Evolutionary conservation across 2,329 filamentous ascomycete species (phyloP).

Genomic region (Arthrocladium fulminans): DNA sequence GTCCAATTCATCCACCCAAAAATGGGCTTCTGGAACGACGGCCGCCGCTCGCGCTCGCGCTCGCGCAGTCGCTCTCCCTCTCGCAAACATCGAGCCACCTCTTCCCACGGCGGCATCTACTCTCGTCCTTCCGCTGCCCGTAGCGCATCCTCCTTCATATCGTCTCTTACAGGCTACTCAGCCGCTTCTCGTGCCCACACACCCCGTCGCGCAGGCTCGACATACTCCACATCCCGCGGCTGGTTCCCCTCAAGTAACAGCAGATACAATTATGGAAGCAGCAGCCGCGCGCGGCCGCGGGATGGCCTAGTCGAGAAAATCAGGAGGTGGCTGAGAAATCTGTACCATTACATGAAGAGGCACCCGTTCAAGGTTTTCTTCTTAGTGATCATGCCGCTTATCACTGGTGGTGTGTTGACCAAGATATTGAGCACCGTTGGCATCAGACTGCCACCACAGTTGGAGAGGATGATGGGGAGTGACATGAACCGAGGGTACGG

Average conservation of each 20-base stretch:
- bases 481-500: conserved; percentile 27
- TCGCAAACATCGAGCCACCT: conserved; percentile 1
- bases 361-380: conserved; percentile 83
- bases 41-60: conserved; percentile 15
- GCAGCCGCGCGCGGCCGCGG: conserved; percentile 70
- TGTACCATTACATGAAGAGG: conserved; percentile 69
- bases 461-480: conserved; percentile 38
- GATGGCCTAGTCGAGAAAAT: conserved; percentile 70
- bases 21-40: conserved; percentile 24
- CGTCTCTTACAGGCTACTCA: conserved; percentile 12
- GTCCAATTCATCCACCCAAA: neutral
- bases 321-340: conserved; percentile 68
- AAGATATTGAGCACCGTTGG: conserved; percentile 72
- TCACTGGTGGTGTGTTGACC: conserved; percentile 73
- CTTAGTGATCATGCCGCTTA: conserved; percentile 75
- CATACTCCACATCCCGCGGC: conserved; percentile 35
- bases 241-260: conserved; percentile 24
- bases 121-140: conserved; percentile 27
- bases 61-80: conserved; percentile 12
- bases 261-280: conserved; percentile 34
- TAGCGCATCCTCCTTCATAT: conserved; percentile 29
- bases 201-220: conserved; percentile 2
- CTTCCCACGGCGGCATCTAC: conserved; percentile 14
- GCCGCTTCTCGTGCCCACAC: neutral
- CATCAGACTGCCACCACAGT: conserved; percentile 58